Base-by-base conservation (phyloP, 768 basidiomycete species). In the Tylopilus plumbeoviolaceoides region DNA sequence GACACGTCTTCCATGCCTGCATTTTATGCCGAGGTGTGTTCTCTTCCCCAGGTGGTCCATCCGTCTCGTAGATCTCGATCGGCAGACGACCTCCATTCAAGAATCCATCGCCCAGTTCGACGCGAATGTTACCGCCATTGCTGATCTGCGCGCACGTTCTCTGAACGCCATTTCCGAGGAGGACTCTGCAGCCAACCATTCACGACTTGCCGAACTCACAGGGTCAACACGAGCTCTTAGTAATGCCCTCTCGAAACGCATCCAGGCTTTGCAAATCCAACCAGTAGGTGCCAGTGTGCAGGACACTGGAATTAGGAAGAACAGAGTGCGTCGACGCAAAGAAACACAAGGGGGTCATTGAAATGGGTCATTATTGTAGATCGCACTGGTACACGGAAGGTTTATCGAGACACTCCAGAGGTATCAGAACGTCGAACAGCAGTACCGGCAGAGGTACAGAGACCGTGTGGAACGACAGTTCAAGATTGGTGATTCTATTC, bases 351-450 rank as follows among this genome's bases (percentile, higher is more conserved):
- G 7, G 2, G 21, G 40, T 40, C 51, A 35, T 40, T 54, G 36
- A 53, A 25, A 18, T 20, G 21, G 17, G 27, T 33, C 27, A 6
- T 5, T 18, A 18, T 42, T 31, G n/a, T 57, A 89, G 86, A 76
- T 80, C 36, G 75, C 74, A 1, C 63, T 84, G 20, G 73, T 87
- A 35, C 83, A 84, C 55, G 73, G 76, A 23, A 89, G 85, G 64
- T 91, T 91, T 55, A 64, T 85, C 44, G 89, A 90, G 56, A 81
- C 82, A 1, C 78, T 91, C 44, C 89, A 89, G 64, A 82, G 81
- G 52, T 91, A 88, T 67, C 90, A 89, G 66, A 75, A 73, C 27
- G 82, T 88, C 23, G 90, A 91, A 67, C 83, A 83, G 56, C 83
- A 87, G 57, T 81, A 80, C 64, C 78, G 85, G 18, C 70, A 75